A percentile compares a stretch with the other conserved stretches of the same genome.
Evolutionary conservation across 768 basidiomycete species (phyloP).

Genomic region (Phylloporus sp.): DNA sequence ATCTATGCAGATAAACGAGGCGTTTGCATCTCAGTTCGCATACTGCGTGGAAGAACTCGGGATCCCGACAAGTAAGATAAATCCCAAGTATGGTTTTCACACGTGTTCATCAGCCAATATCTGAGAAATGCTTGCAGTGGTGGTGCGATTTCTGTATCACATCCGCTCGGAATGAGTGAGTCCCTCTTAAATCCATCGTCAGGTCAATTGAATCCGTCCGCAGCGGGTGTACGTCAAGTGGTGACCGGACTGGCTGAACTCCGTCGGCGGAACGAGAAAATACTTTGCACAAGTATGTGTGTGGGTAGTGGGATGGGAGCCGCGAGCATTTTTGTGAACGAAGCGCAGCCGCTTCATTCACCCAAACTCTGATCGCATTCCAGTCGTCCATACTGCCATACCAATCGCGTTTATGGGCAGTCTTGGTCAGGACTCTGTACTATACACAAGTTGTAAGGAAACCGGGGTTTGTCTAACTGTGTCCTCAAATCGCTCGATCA

Average conservation of each 20-base stretch:
- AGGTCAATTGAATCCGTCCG: slow-evolving; percentile 13
- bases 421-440: too few relatives aligned
- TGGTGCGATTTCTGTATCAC: slow-evolving; percentile 78
- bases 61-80: slow-evolving; percentile 76
- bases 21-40: slow-evolving; percentile 92
- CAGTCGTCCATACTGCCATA: not conserved
- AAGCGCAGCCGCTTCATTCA: slow-evolving; percentile 31
- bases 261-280: slow-evolving; percentile 55
- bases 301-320: slow-evolving; percentile 89
- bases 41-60: slow-evolving; percentile 80
- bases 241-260: slow-evolving; percentile 85
- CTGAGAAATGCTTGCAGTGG: slow-evolving; percentile 45
- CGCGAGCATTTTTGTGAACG: slow-evolving; percentile 75
- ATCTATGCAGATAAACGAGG: slow-evolving; percentile 68
- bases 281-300: slow-evolving; percentile 81
- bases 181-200: not conserved
- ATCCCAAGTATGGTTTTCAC: slow-evolving; percentile 60
- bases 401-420: too few relatives aligned
- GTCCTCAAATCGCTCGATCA: slow-evolving; percentile 49
- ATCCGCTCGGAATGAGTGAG: slow-evolving; percentile 83
- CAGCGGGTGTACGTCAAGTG: slow-evolving; percentile 82
- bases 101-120: not conserved
- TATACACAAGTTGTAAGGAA: slow-evolving; percentile 58
- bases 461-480: slow-evolving; percentile 67
- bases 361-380: slow-evolving; percentile 24